Evolutionary conservation across 2,329 filamentous ascomycete species (phyloP), one percentile per base, ranked within the genome.

Genomic region (Rhinocladiella similis): DNA sequence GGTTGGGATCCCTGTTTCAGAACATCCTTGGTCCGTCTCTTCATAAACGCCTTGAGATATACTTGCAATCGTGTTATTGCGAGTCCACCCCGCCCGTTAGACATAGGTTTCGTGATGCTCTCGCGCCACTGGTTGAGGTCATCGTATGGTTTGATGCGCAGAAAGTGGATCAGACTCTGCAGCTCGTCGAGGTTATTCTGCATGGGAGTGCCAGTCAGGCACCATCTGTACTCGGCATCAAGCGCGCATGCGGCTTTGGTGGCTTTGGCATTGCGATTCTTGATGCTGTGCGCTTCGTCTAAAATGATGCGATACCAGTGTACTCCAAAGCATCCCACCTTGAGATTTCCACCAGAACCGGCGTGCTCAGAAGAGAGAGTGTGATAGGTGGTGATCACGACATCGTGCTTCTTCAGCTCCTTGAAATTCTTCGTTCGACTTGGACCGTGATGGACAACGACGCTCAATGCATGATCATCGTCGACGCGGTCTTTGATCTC

Each of bases 121-220:
- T 92, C 88, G 65, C 93, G 92, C 93, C 94, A 99, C 57, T 88
- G 85, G 9, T 83, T 81, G 18, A 97, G 78, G 54, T 97, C 86
- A 67, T 95, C 87, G 68, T 94, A 97, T 0, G 94, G 94, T 65
- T 89, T 88, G 69, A 99, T 96, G 14, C 90, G 86, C 36, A 99
- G 80, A 72, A 99, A 99, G 60, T 87, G 90, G 70, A 99, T 90
- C 52, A 99, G 77, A 64, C 91, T 96, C 69, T 99, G 94, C 50
- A 99, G 77, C 72, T 99, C 94, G 63, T 99, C 94, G 5, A 99
- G 83, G 66, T 96, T 97, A 74, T 99, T 99, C 70, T 99, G 94
- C 87, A 99, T 91, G 0, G 94, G 94, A 1, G 94, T 99, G 51
- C 94, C 94, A 0, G 92, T 96, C 60, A 99, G 76, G 69, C 94